Evolutionary conservation across 1,139 yeast species (phyloP), one percentile per base, ranked within the genome.

Genomic region (Suhomyces coccinellae): DNA sequence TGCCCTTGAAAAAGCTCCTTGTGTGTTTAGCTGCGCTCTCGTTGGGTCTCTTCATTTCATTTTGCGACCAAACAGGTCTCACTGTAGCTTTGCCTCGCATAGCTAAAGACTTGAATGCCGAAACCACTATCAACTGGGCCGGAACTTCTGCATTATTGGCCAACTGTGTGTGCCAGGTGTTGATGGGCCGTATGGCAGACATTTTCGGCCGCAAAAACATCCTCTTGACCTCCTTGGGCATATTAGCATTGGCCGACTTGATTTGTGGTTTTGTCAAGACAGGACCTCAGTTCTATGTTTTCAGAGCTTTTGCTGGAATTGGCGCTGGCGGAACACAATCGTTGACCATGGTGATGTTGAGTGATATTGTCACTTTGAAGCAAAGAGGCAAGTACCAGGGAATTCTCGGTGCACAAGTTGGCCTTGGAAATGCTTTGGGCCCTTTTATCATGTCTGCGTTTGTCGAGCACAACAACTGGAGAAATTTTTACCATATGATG

Each of bases 91-190:
- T 73, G 35, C 57, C 77, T 1, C 48, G 49, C 3, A 71, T 73
- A 28, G 74, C 68, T 14, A 56, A 61, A 38, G 74, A 69, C 36
- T 58, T 73, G 39, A 47, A 66, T 31, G 69, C 74, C 15, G 64
- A 69, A 48, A 58, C 61, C 35, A 60, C 74, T 11, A 72, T 73
- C 45, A 72, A 77, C 42, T 77, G 81, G 80, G 80, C 80, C 2
- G 81, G 80, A 45, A 74, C 80, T 6, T 69, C 82, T 12, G 58
- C 73, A 6, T 58, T 77, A 43, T 65, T 77, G 41, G 77, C 78
- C 16, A 73, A 71, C 47, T 65, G 73, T 27, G 75, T 71, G 24
- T 72, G 73, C 53, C 78, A 73, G 53, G 75, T 73, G 3, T 57
- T 73, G 26, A 72, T 71, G 48, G 79, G 79, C 5, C 57, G 79